These are phyloP conservation scores for Annulohypoxylon stygium DNA, from an alignment of 495 filamentous ascomycete genomes.

Conservation along the genomic window DNA sequence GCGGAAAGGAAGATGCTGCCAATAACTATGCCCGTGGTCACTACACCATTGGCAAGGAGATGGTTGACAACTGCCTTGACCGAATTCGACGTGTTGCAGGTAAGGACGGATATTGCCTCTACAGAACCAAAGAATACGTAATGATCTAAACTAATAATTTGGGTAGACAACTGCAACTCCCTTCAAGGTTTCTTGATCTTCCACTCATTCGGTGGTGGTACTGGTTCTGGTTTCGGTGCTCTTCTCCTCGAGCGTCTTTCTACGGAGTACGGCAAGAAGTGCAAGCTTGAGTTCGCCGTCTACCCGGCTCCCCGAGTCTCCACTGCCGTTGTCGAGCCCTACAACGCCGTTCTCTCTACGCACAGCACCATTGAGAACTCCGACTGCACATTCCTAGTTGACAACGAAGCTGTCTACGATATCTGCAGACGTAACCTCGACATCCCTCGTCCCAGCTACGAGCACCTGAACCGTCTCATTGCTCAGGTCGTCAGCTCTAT, in stretches of 20 bases:
- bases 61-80: constrained; percentile 85
- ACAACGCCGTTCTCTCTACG: constrained; percentile 91
- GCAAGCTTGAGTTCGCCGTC: constrained; percentile 91
- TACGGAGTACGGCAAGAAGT: constrained; percentile 93
- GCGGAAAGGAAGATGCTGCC: constrained; percentile 93
- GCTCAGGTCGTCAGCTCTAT: constrained; percentile 94
- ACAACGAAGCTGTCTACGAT: constrained; percentile 94
- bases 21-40: constrained; percentile 97
- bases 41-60: constrained; percentile 93
- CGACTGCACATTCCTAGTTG: constrained; percentile 92
- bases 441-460: constrained; percentile 85
- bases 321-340: constrained; percentile 91
- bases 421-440: constrained; percentile 92
- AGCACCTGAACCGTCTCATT: constrained; percentile 91
- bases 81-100: constrained; percentile 86
- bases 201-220: constrained; percentile 94
- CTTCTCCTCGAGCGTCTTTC: constrained; percentile 88
- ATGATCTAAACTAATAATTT: constrained; percentile 41
- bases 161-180: constrained; percentile 85
- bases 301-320: constrained; percentile 89
- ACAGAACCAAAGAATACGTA: neutral
- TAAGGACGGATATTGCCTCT: constrained; percentile 54
- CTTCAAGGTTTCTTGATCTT: constrained; percentile 94
- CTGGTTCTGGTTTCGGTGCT: constrained; percentile 90
- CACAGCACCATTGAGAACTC: constrained; percentile 95